These are phyloP conservation scores for Abortiporus biennis DNA, from an alignment of 1,284 basidiomycete species.

Conservation along the genomic window DNA sequence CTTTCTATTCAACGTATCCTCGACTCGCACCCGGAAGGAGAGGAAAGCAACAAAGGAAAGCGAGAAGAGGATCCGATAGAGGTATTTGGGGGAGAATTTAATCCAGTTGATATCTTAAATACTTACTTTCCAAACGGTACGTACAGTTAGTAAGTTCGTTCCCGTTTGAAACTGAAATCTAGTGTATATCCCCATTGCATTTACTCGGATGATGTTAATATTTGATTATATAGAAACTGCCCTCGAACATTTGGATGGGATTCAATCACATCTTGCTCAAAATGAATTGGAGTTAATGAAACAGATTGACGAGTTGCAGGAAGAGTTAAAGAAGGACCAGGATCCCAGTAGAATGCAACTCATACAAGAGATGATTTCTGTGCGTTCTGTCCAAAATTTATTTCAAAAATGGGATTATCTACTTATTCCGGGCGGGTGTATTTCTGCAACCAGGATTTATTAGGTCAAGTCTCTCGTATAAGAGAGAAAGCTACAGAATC, in stretches of 20 bases:
- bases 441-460: slow-evolving; percentile 61
- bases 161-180: background rate
- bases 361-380: slow-evolving; percentile 91
- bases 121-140: slow-evolving; percentile 72
- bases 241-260: slow-evolving; percentile 53
- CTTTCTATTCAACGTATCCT: slow-evolving; percentile 64
- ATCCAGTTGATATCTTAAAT: slow-evolving; percentile 56
- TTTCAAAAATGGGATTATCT: background rate
- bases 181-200: background rate
- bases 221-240: slow-evolving; percentile 50
- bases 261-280: slow-evolving; percentile 55
- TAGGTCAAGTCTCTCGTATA: slow-evolving; percentile 91
- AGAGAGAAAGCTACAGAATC: slow-evolving; percentile 94
- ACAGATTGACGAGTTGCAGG: slow-evolving; percentile 69
- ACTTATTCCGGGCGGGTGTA: background rate
- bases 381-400: slow-evolving; percentile 28
- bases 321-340: slow-evolving; percentile 68
- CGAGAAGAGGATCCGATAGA: slow-evolving; percentile 49
- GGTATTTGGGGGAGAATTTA: slow-evolving; percentile 51
- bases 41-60: too few species aligned
- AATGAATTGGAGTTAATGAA: slow-evolving; percentile 58
- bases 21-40: too few species aligned
- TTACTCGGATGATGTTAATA: background rate
- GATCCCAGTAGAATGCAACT: slow-evolving; percentile 81
- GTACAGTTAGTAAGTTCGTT: background rate